phyloP scores from a whole-genome alignment of 2,329 filamentous ascomycete species.

The Aspergillus melleus region DNA sequence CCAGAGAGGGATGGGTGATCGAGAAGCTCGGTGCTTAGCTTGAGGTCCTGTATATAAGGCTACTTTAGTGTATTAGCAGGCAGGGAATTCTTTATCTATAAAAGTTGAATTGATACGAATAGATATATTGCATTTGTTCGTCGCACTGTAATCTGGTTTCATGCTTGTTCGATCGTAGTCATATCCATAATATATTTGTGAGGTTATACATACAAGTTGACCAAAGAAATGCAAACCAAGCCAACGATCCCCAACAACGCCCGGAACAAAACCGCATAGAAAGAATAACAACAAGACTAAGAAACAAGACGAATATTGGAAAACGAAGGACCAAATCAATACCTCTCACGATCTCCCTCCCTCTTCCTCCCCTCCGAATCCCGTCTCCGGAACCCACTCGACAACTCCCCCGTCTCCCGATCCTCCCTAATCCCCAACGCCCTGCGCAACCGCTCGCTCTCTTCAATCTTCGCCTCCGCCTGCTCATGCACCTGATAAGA shows the following conservation, averaged over 20 bases:
- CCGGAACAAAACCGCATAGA: background rate
- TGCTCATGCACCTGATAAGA: slow-evolving; percentile 94
- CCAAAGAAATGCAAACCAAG: no score
- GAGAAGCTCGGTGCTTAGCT: slow-evolving; percentile 49
- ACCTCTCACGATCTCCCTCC: slow-evolving; percentile 21
- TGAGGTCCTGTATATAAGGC: slow-evolving; percentile 15
- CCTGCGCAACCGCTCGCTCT: slow-evolving; percentile 83
- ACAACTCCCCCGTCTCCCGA: slow-evolving; percentile 73
- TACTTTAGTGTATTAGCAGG: background rate
- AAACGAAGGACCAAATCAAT: slow-evolving; percentile 6
- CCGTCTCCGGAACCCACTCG: slow-evolving; percentile 22
- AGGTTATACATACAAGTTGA: no score
- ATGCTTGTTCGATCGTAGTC: no score
- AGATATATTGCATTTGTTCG: background rate
- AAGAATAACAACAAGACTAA: slow-evolving; percentile 3
- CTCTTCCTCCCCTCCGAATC: slow-evolving; percentile 9
- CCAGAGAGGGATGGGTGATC: slow-evolving; percentile 73
- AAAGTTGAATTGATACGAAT: background rate
- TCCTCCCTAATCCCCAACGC: slow-evolving; percentile 87
- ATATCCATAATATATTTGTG: no score
- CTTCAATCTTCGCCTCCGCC: slow-evolving; percentile 92
- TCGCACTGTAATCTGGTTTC: no score
- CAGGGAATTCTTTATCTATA: background rate
- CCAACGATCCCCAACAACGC: no score
- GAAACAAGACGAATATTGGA: background rate